Percentiles rank a stretch among this genome's conserved stretches.
Conservation (phyloP, 2,329 filamentous ascomycete genomes). For the Colletotrichum lentis region DNA sequence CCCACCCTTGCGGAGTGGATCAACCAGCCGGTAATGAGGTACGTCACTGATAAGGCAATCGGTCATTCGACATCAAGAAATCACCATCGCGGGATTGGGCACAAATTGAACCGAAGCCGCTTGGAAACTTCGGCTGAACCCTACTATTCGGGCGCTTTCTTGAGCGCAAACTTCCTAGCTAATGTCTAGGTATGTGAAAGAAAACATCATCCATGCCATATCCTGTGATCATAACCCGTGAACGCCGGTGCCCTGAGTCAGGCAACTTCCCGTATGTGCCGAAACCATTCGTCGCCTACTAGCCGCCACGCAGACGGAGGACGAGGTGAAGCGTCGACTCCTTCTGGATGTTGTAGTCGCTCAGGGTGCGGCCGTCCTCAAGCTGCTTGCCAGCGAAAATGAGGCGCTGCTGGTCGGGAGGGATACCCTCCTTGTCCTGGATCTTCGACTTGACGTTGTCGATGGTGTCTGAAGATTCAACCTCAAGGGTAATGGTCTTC, state of each 20-base stretch:
- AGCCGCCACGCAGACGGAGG: conserved; percentile 83
- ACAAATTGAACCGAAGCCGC: not conserved
- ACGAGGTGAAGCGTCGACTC: conserved; percentile 79
- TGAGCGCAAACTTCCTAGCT: conserved; percentile 23
- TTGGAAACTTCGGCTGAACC: conserved; percentile 31
- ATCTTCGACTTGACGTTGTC: conserved; percentile 98
- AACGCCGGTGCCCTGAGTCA: conserved; percentile 18
- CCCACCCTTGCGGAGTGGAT: conserved; percentile 17
- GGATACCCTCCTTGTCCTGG: conserved; percentile 97
- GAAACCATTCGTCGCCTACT: conserved; percentile 16
- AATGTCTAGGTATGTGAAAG: conserved; percentile 30
- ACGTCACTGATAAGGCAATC: conserved; percentile 33
- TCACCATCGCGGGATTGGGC: not conserved
- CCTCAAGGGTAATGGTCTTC: conserved; percentile 91
- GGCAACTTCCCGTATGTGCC: conserved; percentile 1
- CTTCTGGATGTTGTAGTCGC: conserved; percentile 91
- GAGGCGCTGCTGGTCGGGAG: conserved; percentile 92
- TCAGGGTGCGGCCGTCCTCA: conserved; percentile 89
- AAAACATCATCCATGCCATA: conserved; percentile 36
- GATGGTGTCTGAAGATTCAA: conserved; percentile 89
- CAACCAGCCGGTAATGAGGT: conserved; percentile 27
- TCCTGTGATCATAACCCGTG: conserved; percentile 42
- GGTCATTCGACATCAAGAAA: not conserved
- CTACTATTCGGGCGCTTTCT: conserved; percentile 34
- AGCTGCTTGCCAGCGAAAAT: conserved; percentile 98